Conservation (phyloP, 2,329 filamentous ascomycete species). For the Aspergillus vadensis region DNA sequence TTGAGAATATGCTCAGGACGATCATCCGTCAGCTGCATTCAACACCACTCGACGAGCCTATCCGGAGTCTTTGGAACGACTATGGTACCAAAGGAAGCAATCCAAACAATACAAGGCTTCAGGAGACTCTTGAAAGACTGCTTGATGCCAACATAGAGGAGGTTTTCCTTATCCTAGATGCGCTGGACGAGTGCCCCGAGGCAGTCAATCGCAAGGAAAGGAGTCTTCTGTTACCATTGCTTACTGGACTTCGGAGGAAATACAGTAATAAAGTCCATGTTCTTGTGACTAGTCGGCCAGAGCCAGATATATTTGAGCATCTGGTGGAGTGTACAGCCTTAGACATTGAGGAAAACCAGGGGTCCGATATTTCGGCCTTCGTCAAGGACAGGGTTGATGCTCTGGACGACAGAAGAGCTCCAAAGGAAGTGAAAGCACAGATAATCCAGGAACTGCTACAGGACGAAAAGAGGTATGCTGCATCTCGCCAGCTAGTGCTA, state of each 20-base stretch:
- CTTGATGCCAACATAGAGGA: not conserved
- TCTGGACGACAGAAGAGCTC: not conserved
- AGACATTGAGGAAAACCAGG: not conserved
- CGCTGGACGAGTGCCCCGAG: constrained; percentile 6
- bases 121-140: not conserved
- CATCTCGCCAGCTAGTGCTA: not conserved
- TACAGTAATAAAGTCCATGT: not conserved
- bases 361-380: not conserved
- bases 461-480: not conserved
- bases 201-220: not conserved
- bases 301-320: not conserved
- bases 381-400: not conserved
- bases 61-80: not conserved
- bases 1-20: not conserved
- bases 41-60: not conserved
- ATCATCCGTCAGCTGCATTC: not conserved
- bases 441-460: not conserved
- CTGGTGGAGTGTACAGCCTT: not conserved
- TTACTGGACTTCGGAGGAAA: not conserved
- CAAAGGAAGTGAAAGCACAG: not conserved
- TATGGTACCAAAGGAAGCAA: not conserved
- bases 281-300: not conserved
- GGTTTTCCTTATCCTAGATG: not conserved
- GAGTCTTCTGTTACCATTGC: not conserved
- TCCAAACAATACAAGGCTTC: not conserved